These are phyloP conservation scores for Neoascochyta sp. DNA, from an alignment of 2,329 filamentous ascomycete species.

Conservation along the genomic window DNA sequence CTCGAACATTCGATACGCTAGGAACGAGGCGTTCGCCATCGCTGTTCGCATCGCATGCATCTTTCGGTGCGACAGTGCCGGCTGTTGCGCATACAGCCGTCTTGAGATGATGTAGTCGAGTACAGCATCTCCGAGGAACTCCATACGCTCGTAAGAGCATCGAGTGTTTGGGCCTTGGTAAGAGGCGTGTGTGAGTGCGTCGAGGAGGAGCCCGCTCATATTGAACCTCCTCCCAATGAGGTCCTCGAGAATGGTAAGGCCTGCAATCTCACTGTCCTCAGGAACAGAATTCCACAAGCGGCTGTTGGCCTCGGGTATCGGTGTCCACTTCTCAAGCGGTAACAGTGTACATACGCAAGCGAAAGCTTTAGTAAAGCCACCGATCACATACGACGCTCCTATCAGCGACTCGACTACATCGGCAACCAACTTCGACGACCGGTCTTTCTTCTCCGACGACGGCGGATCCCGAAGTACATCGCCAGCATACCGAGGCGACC, in stretches of 20 bases:
- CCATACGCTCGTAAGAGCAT: slow-evolving; percentile 67
- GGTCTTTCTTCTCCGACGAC: slow-evolving; percentile 27
- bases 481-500: slow-evolving; percentile 62
- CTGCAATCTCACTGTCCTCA: slow-evolving; percentile 6
- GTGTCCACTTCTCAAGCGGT: slow-evolving; percentile 52
- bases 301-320: slow-evolving; percentile 24
- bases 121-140: slow-evolving; percentile 83
- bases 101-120: slow-evolving; percentile 73
- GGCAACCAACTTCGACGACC: slow-evolving; percentile 77
- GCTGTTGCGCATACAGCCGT: slow-evolving; percentile 54
- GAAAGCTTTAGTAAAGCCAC: slow-evolving; percentile 61
- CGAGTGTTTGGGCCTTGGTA: slow-evolving; percentile 43
- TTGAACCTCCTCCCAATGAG: slow-evolving; percentile 70
- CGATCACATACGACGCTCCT: slow-evolving; percentile 68
- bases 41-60: slow-evolving; percentile 76
- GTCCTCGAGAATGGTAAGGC: slow-evolving; percentile 51
- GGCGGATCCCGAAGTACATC: slow-evolving; percentile 34
- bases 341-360: slow-evolving; percentile 61
- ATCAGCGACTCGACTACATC: slow-evolving; percentile 86
- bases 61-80: slow-evolving; percentile 50
- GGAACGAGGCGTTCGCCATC: slow-evolving; percentile 74
- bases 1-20: slow-evolving; percentile 72
- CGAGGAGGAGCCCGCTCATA: slow-evolving; percentile 63
- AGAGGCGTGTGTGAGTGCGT: slow-evolving; percentile 78
- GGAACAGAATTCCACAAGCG: slow-evolving; percentile 20